Percentiles rank a stretch among this genome's conserved stretches.
Evolutionary conservation across 805 yeast species (phyloP).

Genomic region (Lipomyces spencermartinsiae): DNA sequence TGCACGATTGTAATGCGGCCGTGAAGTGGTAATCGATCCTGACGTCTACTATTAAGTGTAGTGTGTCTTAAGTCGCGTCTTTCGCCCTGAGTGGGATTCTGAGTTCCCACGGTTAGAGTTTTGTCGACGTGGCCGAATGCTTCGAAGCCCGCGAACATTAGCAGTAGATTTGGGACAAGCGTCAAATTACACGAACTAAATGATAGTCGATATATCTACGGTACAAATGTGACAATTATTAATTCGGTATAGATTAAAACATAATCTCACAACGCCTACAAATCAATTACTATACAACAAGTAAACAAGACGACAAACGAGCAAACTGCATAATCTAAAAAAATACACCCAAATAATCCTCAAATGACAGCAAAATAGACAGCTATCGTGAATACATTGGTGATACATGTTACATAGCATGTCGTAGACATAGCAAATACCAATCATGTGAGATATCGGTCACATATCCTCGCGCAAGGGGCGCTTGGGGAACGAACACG

Average conservation of each 20-base stretch:
- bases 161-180: neutral
- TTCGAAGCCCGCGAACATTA: neutral
- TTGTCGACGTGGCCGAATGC: constrained; percentile 3
- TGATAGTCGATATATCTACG: neutral
- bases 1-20: too few species aligned
- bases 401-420: neutral
- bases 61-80: neutral
- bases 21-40: neutral
- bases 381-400: neutral
- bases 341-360: neutral
- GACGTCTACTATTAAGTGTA: neutral
- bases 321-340: neutral
- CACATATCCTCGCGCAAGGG: too few species aligned
- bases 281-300: neutral
- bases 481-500: neutral
- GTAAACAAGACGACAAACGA: neutral
- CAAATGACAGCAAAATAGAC: neutral
- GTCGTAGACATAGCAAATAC: neutral
- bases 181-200: too few species aligned
- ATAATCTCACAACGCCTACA: neutral
- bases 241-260: neutral
- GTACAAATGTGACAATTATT: neutral
- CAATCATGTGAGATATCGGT: neutral
- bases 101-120: neutral
- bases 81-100: neutral